Conservation (phyloP, 2,329 filamentous ascomycete species). For the Colletotrichum sp. region DNA sequence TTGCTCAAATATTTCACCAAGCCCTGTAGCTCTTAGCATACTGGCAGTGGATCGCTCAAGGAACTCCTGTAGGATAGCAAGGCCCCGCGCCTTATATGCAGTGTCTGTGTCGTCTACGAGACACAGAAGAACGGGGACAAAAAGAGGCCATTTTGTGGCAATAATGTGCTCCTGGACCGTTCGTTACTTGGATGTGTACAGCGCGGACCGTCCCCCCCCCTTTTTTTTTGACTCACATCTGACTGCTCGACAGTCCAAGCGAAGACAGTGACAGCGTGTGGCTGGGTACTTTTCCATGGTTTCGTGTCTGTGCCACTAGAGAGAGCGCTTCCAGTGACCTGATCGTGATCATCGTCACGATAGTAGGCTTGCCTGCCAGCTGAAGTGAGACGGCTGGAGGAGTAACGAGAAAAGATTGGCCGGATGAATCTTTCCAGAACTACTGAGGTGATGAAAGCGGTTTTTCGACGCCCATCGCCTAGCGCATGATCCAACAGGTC, state of each 20-base stretch:
- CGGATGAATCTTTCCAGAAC: conserved; percentile 69
- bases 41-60: conserved; percentile 56
- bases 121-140: conserved; percentile 72
- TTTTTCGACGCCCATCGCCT: background rate
- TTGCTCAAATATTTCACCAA: conserved; percentile 71
- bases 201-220: background rate
- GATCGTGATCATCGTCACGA: conserved; percentile 31
- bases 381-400: conserved; percentile 57
- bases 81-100: conserved; percentile 58
- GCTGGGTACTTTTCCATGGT: conserved; percentile 60
- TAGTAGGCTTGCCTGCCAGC: conserved; percentile 60
- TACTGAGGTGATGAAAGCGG: conserved; percentile 54
- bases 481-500: conserved; percentile 35
- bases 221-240: conserved; percentile 43
- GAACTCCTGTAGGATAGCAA: conserved; percentile 58
- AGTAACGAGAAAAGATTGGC: conserved; percentile 67
- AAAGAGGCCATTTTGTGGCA: conserved; percentile 67
- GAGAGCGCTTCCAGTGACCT: background rate
- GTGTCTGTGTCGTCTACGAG: conserved; percentile 69
- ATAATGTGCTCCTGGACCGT: conserved; percentile 45
- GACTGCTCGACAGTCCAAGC: conserved; percentile 62
- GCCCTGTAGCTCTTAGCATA: conserved; percentile 66
- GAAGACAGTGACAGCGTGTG: conserved; percentile 43
- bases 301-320: conserved; percentile 38
- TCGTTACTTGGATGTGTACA: conserved; percentile 6